Percentiles rank a stretch among this genome's conserved stretches.
phyloP scores from a whole-genome alignment of 345 rosid genomes.

The Salix dunnii region DNA sequence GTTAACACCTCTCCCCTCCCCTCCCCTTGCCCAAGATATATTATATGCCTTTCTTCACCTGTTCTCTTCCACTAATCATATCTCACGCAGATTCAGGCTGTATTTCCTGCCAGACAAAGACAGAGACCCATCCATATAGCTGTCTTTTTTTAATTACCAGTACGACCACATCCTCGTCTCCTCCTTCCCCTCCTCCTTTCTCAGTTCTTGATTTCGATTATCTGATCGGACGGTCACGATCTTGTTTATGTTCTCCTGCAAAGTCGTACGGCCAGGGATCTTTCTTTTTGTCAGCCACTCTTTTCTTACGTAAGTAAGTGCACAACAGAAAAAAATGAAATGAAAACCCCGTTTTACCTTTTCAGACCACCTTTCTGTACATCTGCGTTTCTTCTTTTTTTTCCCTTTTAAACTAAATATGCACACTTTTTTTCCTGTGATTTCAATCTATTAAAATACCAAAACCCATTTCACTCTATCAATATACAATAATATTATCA shows the following conservation, averaged over 20 bases:
- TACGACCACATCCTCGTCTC: neutral
- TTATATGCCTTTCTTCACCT: neutral
- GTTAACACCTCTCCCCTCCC: neutral
- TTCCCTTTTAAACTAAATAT: neutral
- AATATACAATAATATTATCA: neutral
- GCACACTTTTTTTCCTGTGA: neutral
- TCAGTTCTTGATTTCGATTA: neutral
- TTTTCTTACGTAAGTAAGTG: conserved; percentile 32
- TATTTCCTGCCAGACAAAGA: neutral
- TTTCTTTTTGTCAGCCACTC: conserved; percentile 17
- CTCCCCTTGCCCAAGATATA: neutral
- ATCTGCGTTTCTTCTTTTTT: neutral
- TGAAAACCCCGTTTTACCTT: conserved; percentile 11
- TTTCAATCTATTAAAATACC: neutral
- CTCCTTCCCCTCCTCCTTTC: neutral
- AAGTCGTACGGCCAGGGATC: conserved; percentile 40
- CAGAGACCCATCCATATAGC: neutral
- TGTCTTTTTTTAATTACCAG: neutral
- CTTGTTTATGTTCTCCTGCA: conserved; percentile 22
- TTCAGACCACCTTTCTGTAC: conserved; percentile 14
- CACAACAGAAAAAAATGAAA: neutral
- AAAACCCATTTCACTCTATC: neutral
- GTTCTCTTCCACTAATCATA: neutral
- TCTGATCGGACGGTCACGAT: conserved; percentile 39
- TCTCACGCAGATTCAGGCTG: neutral